These are phyloP conservation scores for Limnomonas spitsbergensis DNA, from an alignment of 139 green algal genomes.

Conservation along the genomic window DNA sequence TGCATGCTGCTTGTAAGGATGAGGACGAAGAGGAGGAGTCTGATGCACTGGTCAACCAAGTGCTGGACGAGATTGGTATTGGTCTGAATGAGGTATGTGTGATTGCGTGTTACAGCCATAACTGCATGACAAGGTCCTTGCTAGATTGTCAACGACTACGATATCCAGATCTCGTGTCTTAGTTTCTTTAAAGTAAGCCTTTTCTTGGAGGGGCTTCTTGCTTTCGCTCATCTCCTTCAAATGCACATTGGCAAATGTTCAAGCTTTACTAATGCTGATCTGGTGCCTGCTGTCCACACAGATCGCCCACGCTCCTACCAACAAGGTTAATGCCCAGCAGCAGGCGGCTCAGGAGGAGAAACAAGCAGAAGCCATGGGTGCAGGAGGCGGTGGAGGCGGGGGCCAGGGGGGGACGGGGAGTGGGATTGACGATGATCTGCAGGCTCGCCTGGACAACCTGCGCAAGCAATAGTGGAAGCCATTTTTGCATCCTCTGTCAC, in stretches of 20 bases:
- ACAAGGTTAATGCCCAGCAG: not conserved
- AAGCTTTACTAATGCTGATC: too few species aligned
- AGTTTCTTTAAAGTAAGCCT: too few species aligned
- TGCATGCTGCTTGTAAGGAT: conserved; percentile 32
- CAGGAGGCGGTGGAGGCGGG: conserved; percentile 22
- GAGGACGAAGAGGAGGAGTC: conserved; percentile 94
- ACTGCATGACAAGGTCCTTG: not conserved
- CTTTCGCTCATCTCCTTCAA: too few species aligned
- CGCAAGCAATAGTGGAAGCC: too few species aligned
- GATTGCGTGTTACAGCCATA: not conserved
- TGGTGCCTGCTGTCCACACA: not conserved
- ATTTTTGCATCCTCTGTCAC: too few species aligned
- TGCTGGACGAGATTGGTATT: conserved; percentile 91
- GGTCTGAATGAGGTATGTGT: conserved; percentile 47
- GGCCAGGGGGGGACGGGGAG: too few species aligned
- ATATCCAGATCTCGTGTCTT: not conserved
- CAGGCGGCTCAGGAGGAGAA: not conserved
- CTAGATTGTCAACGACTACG: not conserved
- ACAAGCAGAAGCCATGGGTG: not conserved
- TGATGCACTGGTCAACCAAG: conserved; percentile 82
- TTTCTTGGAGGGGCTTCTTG: too few species aligned
- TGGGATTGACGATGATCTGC: conserved; percentile 78
- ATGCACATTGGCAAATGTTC: too few species aligned
- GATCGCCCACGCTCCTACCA: not conserved
- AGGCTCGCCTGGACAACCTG: conserved; percentile 77